Evolutionary conservation across 192 early-diverging fungal species (phyloP).

Genomic region (Backusella mclennaniae): DNA sequence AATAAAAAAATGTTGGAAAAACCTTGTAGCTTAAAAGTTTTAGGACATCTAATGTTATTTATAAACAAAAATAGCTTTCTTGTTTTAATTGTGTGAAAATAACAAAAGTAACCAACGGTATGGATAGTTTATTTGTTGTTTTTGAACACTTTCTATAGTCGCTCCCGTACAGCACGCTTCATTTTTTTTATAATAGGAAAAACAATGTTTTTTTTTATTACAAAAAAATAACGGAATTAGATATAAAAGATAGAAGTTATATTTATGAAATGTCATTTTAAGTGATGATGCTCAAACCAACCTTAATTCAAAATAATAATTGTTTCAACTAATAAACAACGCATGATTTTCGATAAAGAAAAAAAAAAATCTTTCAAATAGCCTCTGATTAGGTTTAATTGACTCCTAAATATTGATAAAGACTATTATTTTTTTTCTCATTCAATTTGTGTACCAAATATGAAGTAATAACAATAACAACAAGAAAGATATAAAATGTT

Average conservation of each 20-base stretch:
- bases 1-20: not conserved
- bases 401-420: not conserved
- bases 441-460: not conserved
- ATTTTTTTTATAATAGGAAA: no score
- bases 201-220: no score
- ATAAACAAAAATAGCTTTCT: not conserved
- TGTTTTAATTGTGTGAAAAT: not conserved
- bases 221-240: not conserved
- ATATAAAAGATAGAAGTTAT: not conserved
- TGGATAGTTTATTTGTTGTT: not conserved
- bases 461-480: not conserved
- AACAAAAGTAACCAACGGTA: not conserved
- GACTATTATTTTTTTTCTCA: not conserved
- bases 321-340: not conserved
- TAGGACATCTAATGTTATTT: not conserved
- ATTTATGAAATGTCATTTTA: not conserved
- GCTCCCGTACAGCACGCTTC: not conserved
- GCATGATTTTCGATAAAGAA: not conserved
- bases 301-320: not conserved
- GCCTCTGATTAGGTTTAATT: not conserved
- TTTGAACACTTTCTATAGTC: not conserved
- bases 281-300: not conserved
- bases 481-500: not conserved
- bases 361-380: not conserved
- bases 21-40: not conserved